Evolutionary conservation across 2,329 filamentous ascomycete genomes (phyloP).

Genomic region (Trichoderma lentiforme): DNA sequence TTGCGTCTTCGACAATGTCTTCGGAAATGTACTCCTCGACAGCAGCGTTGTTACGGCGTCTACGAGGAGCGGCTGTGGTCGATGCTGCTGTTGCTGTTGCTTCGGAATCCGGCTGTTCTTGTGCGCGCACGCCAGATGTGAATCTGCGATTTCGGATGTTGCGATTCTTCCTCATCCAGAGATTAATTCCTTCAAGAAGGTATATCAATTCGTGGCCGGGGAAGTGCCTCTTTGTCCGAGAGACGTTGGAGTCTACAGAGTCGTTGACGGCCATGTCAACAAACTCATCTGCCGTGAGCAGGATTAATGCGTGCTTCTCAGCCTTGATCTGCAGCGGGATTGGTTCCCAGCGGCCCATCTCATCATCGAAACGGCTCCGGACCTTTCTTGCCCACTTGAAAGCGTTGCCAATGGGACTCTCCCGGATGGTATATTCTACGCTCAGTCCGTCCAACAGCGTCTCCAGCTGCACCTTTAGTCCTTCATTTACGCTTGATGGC

Average conservation of each 20-base stretch:
- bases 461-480: slow-evolving; percentile 44
- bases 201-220: slow-evolving; percentile 58
- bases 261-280: slow-evolving; percentile 54
- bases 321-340: slow-evolving; percentile 47
- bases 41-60: slow-evolving; percentile 40
- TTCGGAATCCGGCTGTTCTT: slow-evolving; percentile 27
- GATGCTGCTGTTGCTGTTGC: not conserved
- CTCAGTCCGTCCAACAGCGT: slow-evolving; percentile 49
- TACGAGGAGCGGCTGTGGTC: slow-evolving; percentile 24
- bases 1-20: slow-evolving; percentile 65
- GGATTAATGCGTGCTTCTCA: slow-evolving; percentile 61
- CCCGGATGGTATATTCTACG: slow-evolving; percentile 45
- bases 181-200: slow-evolving; percentile 64
- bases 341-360: slow-evolving; percentile 63
- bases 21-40: slow-evolving; percentile 57
- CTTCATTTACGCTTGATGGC: slow-evolving; percentile 52
- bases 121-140: slow-evolving; percentile 57
- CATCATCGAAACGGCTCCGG: slow-evolving; percentile 58
- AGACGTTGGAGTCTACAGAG: slow-evolving; percentile 57
- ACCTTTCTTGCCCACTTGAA: slow-evolving; percentile 69
- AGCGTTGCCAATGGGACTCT: slow-evolving; percentile 48
- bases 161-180: slow-evolving; percentile 67
- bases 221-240: slow-evolving; percentile 52
- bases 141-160: slow-evolving; percentile 67
- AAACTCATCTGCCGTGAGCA: slow-evolving; percentile 63